Conservation (phyloP, 1,139 yeast species). For the Kodamaea plutei region DNA sequence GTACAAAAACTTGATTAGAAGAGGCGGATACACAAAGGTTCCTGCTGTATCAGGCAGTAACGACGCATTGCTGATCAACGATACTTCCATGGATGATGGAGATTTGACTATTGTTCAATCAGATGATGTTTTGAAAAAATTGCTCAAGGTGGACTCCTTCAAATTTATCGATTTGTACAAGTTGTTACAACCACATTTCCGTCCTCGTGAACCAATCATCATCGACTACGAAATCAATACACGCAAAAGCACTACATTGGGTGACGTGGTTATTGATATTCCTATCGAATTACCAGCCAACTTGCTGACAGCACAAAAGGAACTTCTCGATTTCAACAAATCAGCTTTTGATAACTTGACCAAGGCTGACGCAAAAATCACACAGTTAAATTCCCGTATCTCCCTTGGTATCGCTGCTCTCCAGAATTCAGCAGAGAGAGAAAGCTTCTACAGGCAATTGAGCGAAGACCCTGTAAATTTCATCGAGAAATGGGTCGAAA, state of each 20-base stretch:
- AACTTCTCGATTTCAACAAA: conserved; percentile 37
- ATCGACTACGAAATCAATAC: conserved; percentile 74
- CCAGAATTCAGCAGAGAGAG: conserved; percentile 49
- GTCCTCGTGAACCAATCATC: conserved; percentile 76
- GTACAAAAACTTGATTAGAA: conserved; percentile 55
- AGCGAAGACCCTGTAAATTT: conserved; percentile 75
- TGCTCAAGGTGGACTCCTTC: conserved; percentile 51
- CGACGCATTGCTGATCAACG: conserved; percentile 16
- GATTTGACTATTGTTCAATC: conserved; percentile 53
- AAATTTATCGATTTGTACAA: conserved; percentile 75
- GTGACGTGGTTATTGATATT: conserved; percentile 76
- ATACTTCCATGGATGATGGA: conserved; percentile 25
- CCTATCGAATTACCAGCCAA: conserved; percentile 55
- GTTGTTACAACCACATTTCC: conserved; percentile 53
- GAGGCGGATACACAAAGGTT: conserved; percentile 29
- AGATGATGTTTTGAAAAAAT: conserved; percentile 59
- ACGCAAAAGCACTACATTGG: conserved; percentile 71
- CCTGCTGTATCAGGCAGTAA: conserved; percentile 30
- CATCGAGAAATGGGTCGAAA: conserved; percentile 65
- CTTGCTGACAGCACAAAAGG: conserved; percentile 36
- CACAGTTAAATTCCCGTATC: conserved; percentile 56
- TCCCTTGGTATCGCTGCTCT: conserved; percentile 62
- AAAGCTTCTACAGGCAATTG: conserved; percentile 64
- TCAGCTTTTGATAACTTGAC: conserved; percentile 36
- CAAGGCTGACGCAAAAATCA: conserved; percentile 47